phyloP scores from a whole-genome alignment of 495 filamentous ascomycete genomes.

The Umbilicaria muhlenbergii region DNA sequence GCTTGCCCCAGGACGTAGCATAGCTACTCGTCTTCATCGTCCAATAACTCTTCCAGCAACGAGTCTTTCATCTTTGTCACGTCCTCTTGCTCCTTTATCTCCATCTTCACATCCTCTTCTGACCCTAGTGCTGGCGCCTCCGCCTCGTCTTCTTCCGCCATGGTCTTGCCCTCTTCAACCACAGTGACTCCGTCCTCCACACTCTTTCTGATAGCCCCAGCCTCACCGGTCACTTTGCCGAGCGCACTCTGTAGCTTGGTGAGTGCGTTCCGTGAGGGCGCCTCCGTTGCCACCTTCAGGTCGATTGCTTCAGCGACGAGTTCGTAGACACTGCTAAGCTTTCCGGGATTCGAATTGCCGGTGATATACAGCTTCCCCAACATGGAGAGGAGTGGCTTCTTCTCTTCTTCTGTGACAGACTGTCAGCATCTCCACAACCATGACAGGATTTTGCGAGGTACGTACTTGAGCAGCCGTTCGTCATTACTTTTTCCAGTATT shows the following conservation, averaged over 20 bases:
- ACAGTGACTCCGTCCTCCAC: slow-evolving; percentile 1
- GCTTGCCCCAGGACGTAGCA: no score
- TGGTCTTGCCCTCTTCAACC: neutral
- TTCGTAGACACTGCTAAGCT: slow-evolving; percentile 23
- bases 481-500: slow-evolving; percentile 40
- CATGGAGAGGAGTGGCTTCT: slow-evolving; percentile 61
- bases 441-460: slow-evolving; percentile 23
- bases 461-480: slow-evolving; percentile 42
- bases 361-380: slow-evolving; percentile 67
- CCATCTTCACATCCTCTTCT: neutral
- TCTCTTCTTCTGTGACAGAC: slow-evolving; percentile 54
- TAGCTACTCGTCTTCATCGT: slow-evolving; percentile 3
- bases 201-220: neutral
- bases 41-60: slow-evolving; percentile 10
- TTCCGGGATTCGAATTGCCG: slow-evolving; percentile 15
- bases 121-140: slow-evolving; percentile 1
- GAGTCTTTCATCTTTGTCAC: slow-evolving; percentile 1
- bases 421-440: slow-evolving; percentile 23
- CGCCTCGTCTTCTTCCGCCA: neutral
- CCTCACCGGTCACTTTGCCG: slow-evolving; percentile 28
- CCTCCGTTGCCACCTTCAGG: slow-evolving; percentile 49
- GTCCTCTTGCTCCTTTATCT: neutral
- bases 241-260: slow-evolving; percentile 59
- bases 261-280: slow-evolving; percentile 56
- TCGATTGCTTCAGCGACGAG: slow-evolving; percentile 54